phyloP scores from a whole-genome alignment of 1,284 basidiomycete species.

The Moniliella sp. region DNA sequence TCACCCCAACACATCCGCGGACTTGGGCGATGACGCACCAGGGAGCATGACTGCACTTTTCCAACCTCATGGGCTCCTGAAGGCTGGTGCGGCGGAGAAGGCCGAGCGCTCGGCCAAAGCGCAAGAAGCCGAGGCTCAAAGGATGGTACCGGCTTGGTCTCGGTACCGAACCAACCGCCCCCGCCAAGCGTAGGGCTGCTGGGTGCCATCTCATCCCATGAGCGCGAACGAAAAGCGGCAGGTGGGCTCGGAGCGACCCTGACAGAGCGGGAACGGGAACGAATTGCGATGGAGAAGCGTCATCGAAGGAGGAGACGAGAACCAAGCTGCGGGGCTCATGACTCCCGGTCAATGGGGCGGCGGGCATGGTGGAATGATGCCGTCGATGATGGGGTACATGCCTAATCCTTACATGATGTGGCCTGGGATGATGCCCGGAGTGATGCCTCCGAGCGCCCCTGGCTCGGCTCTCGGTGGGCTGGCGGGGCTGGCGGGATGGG shows the following conservation, averaged over 20 bases:
- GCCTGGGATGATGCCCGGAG: conserved; percentile 10
- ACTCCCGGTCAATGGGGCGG: conserved; percentile 43
- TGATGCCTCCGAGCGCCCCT: neutral
- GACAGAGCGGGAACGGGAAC: conserved; percentile 81
- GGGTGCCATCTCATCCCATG: conserved; percentile 81
- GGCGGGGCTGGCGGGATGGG: conserved; percentile 7
- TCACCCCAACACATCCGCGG: conserved; percentile 23
- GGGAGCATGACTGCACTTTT: conserved; percentile 41
- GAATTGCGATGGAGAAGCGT: conserved; percentile 41
- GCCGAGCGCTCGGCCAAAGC: conserved; percentile 80
- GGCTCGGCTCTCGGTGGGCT: neutral
- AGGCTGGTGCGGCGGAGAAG: conserved; percentile 80
- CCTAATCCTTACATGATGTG: conserved; percentile 35
- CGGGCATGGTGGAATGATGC: conserved; percentile 5
- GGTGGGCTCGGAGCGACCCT: conserved; percentile 80
- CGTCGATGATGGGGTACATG: conserved; percentile 9
- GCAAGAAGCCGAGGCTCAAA: conserved; percentile 81
- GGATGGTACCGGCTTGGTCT: conserved; percentile 67
- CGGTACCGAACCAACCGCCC: conserved; percentile 76
- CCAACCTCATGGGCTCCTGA: conserved; percentile 74
- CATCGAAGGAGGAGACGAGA: conserved; percentile 76
- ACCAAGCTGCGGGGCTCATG: conserved; percentile 62
- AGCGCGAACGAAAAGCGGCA: conserved; percentile 74
- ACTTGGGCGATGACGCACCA: conserved; percentile 23
- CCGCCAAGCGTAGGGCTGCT: conserved; percentile 84